Percentiles rank a stretch among this genome's conserved stretches.
Evolutionary conservation across 345 rosid genomes (phyloP).

Genomic region (Alliaria petiolata): DNA sequence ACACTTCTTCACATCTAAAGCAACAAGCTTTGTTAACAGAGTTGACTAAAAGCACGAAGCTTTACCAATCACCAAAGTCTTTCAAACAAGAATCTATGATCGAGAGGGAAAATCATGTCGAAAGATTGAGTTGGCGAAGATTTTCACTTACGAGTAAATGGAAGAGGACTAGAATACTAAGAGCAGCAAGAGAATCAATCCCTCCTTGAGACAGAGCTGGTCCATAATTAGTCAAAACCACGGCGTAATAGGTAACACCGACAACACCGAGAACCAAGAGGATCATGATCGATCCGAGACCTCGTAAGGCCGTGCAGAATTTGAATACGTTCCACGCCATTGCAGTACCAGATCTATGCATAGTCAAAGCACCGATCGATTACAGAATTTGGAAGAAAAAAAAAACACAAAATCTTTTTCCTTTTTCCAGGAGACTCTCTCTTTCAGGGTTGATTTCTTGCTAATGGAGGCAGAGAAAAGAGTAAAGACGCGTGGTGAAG

Average conservation of each 20-base stretch:
- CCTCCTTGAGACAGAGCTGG: slow-evolving; percentile 54
- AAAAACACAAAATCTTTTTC: too few species aligned
- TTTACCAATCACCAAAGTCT: slow-evolving; percentile 61
- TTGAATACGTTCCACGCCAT: slow-evolving; percentile 90
- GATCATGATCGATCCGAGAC: slow-evolving; percentile 80
- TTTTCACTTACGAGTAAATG: slow-evolving; percentile 61
- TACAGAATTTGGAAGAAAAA: not conserved
- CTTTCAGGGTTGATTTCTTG: not conserved
- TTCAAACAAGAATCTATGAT: slow-evolving; percentile 33
- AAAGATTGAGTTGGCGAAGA: not conserved
- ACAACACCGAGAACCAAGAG: slow-evolving; percentile 68
- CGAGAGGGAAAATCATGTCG: not conserved
- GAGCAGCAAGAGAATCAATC: slow-evolving; percentile 46
- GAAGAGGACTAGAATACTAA: slow-evolving; percentile 60
- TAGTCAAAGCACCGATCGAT: slow-evolving; percentile 30
- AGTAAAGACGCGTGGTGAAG: slow-evolving; percentile 9
- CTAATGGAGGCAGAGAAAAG: not conserved
- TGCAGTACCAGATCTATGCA: slow-evolving; percentile 73
- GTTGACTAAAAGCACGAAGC: not conserved
- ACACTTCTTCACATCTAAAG: slow-evolving; percentile 3
- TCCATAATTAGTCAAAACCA: slow-evolving; percentile 64
- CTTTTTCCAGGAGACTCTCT: not conserved
- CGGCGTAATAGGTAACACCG: slow-evolving; percentile 75
- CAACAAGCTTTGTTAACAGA: not conserved
- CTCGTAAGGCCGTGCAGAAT: slow-evolving; percentile 69